phyloP scores from a whole-genome alignment of 331 rosid species.

The Arachis monticola region DNA sequence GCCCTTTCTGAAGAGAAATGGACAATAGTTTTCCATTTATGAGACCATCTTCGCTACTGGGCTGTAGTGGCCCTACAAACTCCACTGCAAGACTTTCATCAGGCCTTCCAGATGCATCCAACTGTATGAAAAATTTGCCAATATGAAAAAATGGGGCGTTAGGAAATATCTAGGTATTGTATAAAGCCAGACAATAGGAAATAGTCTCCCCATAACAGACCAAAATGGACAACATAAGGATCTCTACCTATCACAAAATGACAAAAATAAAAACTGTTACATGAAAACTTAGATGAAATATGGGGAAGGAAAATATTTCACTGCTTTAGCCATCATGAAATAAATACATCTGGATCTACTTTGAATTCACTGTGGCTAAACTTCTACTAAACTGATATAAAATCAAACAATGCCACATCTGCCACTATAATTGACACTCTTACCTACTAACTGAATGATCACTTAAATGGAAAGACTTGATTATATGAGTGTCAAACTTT shows the following conservation, averaged over 20 bases:
- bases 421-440: too few relatives aligned
- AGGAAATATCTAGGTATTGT: constrained; percentile 29
- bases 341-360: too few relatives aligned
- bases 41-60: constrained; percentile 54
- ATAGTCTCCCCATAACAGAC: constrained; percentile 10
- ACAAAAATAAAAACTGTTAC: background rate
- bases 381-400: too few relatives aligned
- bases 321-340: background rate
- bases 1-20: constrained; percentile 81
- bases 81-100: constrained; percentile 87
- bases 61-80: constrained; percentile 75
- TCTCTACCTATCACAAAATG: background rate
- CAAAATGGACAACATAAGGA: constrained; percentile 1
- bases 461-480: too few relatives aligned
- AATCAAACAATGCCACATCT: too few relatives aligned
- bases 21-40: constrained; percentile 63
- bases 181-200: constrained; percentile 24
- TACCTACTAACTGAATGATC: too few relatives aligned
- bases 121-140: constrained; percentile 48
- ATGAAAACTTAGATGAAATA: constrained; percentile 4
- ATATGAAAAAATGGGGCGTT: constrained; percentile 37
- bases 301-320: background rate
- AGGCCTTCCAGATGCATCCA: constrained; percentile 88
- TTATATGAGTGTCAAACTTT: too few relatives aligned
- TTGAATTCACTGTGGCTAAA: too few relatives aligned